Conservation (phyloP, 345 rosid genomes). For the Psidium friedrichsthalianum region DNA sequence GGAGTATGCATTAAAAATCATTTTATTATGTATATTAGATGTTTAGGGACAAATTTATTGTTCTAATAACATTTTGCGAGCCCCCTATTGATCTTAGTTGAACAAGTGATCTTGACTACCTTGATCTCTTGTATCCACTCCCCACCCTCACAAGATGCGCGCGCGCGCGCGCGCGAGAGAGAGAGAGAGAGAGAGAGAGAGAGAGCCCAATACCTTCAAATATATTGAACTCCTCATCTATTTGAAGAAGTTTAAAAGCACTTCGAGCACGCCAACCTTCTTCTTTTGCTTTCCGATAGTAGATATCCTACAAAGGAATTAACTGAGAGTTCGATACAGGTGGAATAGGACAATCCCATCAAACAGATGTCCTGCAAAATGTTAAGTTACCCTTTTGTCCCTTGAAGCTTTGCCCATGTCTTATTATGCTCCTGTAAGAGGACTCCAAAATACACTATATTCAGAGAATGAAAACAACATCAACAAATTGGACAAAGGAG, state of each 20-base stretch:
- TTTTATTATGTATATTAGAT: background rate
- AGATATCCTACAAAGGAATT: slow-evolving; percentile 54
- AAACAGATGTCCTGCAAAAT: background rate
- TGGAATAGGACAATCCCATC: background rate
- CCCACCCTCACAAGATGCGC: no score
- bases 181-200: background rate
- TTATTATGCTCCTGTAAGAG: background rate
- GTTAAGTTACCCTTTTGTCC: slow-evolving; percentile 59
- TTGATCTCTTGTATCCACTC: no score
- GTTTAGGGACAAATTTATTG: background rate
- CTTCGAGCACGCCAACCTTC: slow-evolving; percentile 99
- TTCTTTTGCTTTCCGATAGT: slow-evolving; percentile 91
- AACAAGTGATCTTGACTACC: no score
- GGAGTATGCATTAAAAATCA: background rate
- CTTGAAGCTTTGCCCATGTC: slow-evolving; percentile 88
- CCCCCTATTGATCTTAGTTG: no score
- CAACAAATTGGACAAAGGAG: background rate
- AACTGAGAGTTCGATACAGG: background rate
- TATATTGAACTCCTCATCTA: slow-evolving; percentile 42
- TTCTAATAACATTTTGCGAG: background rate
- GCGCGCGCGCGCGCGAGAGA: no score
- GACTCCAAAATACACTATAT: background rate
- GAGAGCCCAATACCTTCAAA: background rate
- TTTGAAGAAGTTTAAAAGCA: slow-evolving; percentile 93
- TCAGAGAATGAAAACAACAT: background rate